phyloP scores from a whole-genome alignment of 306 rosid genomes.

The Oemleria cerasiformis region DNA sequence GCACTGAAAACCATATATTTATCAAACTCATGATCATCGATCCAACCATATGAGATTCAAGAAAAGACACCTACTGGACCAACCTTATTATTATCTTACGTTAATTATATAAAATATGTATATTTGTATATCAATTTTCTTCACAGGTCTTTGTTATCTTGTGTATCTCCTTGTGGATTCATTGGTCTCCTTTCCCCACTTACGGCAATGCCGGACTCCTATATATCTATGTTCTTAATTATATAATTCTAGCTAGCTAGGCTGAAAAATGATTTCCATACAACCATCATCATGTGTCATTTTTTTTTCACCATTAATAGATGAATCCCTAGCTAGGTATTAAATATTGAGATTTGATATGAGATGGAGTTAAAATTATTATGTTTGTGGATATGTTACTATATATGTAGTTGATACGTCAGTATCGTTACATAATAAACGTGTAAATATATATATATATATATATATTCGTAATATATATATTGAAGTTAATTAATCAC shows the following conservation, averaged over 20 bases:
- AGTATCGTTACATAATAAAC: too few relatives aligned
- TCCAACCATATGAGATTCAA: background rate
- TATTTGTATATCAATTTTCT: conserved; percentile 1
- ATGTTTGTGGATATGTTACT: too few relatives aligned
- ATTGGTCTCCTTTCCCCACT: background rate
- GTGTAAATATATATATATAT: too few relatives aligned
- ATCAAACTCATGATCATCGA: background rate
- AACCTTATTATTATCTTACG: too few relatives aligned
- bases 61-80: conserved; percentile 8
- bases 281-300: background rate
- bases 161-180: background rate
- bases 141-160: conserved; percentile 11
- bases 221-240: background rate
- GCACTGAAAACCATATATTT: conserved; percentile 14
- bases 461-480: too few relatives aligned
- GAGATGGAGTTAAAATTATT: too few relatives aligned
- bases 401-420: too few relatives aligned
- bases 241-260: too few relatives aligned
- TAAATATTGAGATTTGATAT: too few relatives aligned
- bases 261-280: background rate
- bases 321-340: background rate
- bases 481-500: too few relatives aligned
- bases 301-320: background rate
- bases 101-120: background rate
- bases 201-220: background rate